Base-by-base conservation (phyloP, 2,329 filamentous ascomycete species). In the Ophidiomyces ophidiicola region DNA sequence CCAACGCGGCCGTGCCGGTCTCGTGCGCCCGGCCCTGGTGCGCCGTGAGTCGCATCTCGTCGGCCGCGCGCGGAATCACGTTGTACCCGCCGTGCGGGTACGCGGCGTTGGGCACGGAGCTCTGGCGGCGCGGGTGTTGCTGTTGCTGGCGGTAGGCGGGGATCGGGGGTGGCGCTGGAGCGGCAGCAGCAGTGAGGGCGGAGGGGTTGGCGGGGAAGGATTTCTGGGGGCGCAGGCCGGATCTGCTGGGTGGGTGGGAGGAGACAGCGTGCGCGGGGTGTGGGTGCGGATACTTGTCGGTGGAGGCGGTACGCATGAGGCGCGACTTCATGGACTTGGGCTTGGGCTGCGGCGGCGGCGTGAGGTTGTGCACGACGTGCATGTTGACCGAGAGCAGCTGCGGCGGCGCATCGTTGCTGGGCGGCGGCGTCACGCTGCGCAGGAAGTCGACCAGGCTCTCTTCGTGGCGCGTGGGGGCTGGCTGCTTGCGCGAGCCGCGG, bases 1-100 rank as follows among this genome's bases (percentile, higher is more conserved):
- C 81, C 31, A 88, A 60, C 36, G 85, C 81, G 12, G 72, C 70
- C 2, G 79, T 85, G 18, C 62, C 61, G 12, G 57, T 36, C 4
- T 24, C 25, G 12, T 26, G 30, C 5, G 41, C 20, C 12, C 29
- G 25, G 23, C 32, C 36, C 11, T 35, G 23, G 12, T 30, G 30
- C n/a, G n/a, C n/a, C n/a, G n/a, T n/a, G n/a, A n/a, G n/a, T 14
- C 34, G 32, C 4, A 24, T 6, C 11, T 36, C 28, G 17, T 37
- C 42, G 7, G 15, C 26, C 4, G 37, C 21, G 4, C 30, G 32
- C 12, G 42, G 31, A 18, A 31, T 28, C 18, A 32, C 33, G 20
- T 31, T 35, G 12, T 36, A 36, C 3, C 46, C 49, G 36, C 53
- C 54, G 11, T 60, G 57, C 34, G 60, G 58, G 28, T 54, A 51